Base-by-base conservation (phyloP, 139 green algal genomes). In the Zygnema circumcarinatum region DNA sequence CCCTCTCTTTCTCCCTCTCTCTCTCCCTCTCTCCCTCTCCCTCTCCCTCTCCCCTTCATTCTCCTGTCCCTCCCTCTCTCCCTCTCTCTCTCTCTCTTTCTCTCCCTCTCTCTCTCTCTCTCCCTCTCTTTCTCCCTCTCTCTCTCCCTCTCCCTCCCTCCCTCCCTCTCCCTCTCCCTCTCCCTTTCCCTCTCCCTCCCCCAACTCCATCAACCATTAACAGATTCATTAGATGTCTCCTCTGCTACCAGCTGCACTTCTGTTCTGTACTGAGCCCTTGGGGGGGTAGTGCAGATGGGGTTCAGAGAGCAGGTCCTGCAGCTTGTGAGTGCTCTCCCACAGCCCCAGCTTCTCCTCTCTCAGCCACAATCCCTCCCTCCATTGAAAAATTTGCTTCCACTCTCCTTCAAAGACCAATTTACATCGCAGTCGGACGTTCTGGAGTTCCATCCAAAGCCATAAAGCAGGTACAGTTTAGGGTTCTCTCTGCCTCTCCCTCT, bases 381-480 rank as follows among this genome's bases (percentile, higher is more conserved):
- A 78, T 78, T 78, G 35, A 78, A 78, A 42, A 78, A 40, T 78
- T 78, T 78, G 69, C 69, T 42, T 7, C 35, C 11, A 36, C 36
- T 78, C 35, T 78, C 11, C 35, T 78, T 39, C 35, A 78, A 78
- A 42, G 69, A 53, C 69, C 69, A 78, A 78, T 78, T 39, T 53
- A 53, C 11, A 42, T 78, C 35, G 7, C 69, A 42, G 69, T 78
- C 11, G 69, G 69, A 11, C 3, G 11, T 16, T 11, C 7, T 29
- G 11, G 11, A 25, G 35, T 11, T 29, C 35, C 36, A 3, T 53
- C 69, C 35, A 40, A 11, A 53, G 7, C 69, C 3, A 11, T 78
- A 25, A 40, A 78, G 11, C 69, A 78, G 69, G 69, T 78, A 42
- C n/a, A n/a, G n/a, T n/a, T n/a, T n/a, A n/a, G n/a, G n/a, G n/a